Evolutionary conservation across 208 protist genomes (phyloP).

Genomic region (Trypanosoma caninum): DNA sequence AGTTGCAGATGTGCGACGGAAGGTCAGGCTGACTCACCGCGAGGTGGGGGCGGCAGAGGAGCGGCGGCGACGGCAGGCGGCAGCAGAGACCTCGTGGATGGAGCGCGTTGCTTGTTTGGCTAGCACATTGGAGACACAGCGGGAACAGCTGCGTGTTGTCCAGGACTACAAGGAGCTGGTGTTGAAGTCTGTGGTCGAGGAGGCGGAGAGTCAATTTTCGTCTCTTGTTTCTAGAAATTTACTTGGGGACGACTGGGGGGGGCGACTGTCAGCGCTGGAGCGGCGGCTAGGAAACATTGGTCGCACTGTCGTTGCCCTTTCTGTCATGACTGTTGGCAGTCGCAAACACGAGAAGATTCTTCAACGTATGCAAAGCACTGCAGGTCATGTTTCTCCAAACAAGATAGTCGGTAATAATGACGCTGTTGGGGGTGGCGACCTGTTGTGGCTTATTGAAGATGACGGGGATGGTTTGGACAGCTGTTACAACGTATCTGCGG

Average conservation of each 20-base stretch:
- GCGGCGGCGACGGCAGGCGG: background rate
- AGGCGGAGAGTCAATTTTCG: background rate
- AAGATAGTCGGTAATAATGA: too few relatives aligned
- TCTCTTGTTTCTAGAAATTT: background rate
- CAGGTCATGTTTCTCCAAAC: background rate
- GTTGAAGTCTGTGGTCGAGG: background rate
- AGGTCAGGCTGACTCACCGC: conserved; percentile 3
- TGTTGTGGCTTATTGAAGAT: conserved; percentile 12
- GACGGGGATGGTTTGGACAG: background rate
- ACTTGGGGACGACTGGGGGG: background rate
- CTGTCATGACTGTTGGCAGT: background rate
- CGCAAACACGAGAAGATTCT: conserved; percentile 14
- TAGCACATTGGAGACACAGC: conserved; percentile 1
- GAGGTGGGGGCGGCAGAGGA: background rate
- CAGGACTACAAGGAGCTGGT: background rate
- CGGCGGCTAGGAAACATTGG: conserved; percentile 14
- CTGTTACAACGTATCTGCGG: background rate
- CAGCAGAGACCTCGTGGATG: background rate
- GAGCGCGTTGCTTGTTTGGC: background rate
- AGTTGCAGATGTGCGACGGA: background rate
- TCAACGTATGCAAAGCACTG: background rate
- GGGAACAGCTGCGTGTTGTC: conserved; percentile 9
- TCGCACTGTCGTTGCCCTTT: conserved; percentile 22
- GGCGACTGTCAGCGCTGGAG: conserved; percentile 4
- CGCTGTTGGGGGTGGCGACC: conserved; percentile 1